phyloP scores from a whole-genome alignment of 2,329 filamentous ascomycete species.

The Elsinoe batatas region DNA sequence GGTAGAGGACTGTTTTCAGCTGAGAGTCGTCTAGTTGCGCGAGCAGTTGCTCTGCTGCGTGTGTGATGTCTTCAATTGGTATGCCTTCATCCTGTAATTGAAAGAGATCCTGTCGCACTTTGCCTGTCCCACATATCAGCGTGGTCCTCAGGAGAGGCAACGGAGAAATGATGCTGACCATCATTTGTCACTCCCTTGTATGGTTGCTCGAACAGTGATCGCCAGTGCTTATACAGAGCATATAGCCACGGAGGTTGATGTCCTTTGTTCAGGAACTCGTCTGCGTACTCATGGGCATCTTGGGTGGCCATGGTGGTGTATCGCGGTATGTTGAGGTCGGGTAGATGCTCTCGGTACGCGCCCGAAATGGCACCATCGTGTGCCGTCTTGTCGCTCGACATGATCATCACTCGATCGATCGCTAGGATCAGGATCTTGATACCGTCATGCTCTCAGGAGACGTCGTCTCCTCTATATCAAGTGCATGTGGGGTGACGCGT shows the following conservation, averaged over 20 bases:
- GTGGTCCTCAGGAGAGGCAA: background rate
- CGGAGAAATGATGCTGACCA: conserved; percentile 34
- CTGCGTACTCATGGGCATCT: conserved; percentile 51
- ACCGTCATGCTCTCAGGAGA: background rate
- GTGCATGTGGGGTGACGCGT: background rate
- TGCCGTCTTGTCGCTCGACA: background rate
- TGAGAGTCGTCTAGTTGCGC: conserved; percentile 41
- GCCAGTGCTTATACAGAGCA: conserved; percentile 17
- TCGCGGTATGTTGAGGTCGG: conserved; percentile 48
- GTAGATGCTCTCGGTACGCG: conserved; percentile 48
- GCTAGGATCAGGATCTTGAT: no score
- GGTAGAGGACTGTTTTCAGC: conserved; percentile 41
- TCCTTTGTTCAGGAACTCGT: conserved; percentile 16
- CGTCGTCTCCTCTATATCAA: background rate
- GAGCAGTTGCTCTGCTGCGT: conserved; percentile 40
- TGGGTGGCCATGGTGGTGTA: conserved; percentile 54
- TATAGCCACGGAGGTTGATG: conserved; percentile 22
- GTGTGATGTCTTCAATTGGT: conserved; percentile 48
- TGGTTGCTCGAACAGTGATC: conserved; percentile 43
- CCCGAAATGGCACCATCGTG: background rate
- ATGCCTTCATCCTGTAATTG: conserved; percentile 53
- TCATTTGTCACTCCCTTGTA: conserved; percentile 62
- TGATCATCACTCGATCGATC: background rate
- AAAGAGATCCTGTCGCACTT: conserved; percentile 19
- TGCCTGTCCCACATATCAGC: conserved; percentile 16